Percentiles rank a stretch among this genome's conserved stretches.
Evolutionary conservation across 306 rosid species (phyloP).

Genomic region (Lathyrus tuberosus): DNA sequence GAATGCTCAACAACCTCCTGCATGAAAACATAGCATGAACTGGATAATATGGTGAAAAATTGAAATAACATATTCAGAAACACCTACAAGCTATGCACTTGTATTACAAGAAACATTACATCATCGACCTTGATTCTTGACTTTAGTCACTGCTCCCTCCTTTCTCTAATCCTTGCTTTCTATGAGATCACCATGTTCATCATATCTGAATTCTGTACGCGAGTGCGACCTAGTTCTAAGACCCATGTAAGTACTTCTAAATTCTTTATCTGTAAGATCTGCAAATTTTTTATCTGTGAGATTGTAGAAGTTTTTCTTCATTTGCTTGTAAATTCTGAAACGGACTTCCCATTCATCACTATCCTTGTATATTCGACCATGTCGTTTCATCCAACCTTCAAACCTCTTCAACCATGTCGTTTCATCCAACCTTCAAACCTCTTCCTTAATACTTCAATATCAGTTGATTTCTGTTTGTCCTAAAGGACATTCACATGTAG

Average conservation of each 20-base stretch:
- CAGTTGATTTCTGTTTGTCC: too few species aligned
- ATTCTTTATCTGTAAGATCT: too few species aligned
- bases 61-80: neutral
- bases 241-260: slow-evolving; percentile 50
- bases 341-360: too few species aligned
- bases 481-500: too few species aligned
- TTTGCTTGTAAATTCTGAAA: too few species aligned
- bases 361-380: too few species aligned
- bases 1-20: slow-evolving; percentile 91
- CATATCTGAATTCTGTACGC: slow-evolving; percentile 43
- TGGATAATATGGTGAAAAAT: slow-evolving; percentile 11
- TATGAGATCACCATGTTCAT: slow-evolving; percentile 38
- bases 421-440: too few species aligned
- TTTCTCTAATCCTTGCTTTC: slow-evolving; percentile 67
- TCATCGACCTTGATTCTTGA: slow-evolving; percentile 76
- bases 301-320: too few species aligned
- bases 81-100: neutral
- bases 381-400: too few species aligned
- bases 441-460: too few species aligned
- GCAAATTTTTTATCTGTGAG: too few species aligned
- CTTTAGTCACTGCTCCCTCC: slow-evolving; percentile 56
- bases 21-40: slow-evolving; percentile 10
- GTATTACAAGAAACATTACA: slow-evolving; percentile 45
- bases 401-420: too few species aligned
- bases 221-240: neutral